These are phyloP conservation scores for Phytopythium litorale DNA, from an alignment of 352 stramenopile species.

Conservation along the genomic window DNA sequence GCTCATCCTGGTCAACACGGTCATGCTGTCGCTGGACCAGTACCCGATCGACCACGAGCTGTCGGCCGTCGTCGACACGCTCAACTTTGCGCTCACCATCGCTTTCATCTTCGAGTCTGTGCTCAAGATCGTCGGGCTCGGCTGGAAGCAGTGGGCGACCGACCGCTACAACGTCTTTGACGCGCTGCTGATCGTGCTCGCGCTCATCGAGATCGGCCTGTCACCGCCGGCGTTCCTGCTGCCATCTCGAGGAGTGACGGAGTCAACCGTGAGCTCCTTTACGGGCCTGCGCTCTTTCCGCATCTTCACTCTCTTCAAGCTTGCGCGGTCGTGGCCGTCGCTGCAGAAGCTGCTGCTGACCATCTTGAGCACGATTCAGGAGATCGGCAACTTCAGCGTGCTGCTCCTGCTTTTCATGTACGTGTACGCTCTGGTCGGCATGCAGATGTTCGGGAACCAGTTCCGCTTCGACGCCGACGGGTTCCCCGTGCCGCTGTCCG, in stretches of 20 bases:
- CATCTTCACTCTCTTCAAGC: slow-evolving; percentile 90
- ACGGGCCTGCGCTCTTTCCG: slow-evolving; percentile 84
- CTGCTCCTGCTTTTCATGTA: slow-evolving; percentile 94
- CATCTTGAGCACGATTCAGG: slow-evolving; percentile 85
- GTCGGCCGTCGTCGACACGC: slow-evolving; percentile 31
- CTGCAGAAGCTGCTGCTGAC: slow-evolving; percentile 88
- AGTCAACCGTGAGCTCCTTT: slow-evolving; percentile 27
- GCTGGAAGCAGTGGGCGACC: slow-evolving; percentile 34
- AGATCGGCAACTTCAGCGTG: slow-evolving; percentile 91
- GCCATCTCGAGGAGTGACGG: background rate
- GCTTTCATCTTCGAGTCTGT: slow-evolving; percentile 44
- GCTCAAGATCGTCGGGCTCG: slow-evolving; percentile 75
- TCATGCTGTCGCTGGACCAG: slow-evolving; percentile 77
- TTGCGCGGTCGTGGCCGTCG: slow-evolving; percentile 88
- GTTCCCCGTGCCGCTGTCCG: slow-evolving; percentile 22
- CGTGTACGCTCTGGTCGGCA: slow-evolving; percentile 89
- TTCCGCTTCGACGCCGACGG: slow-evolving; percentile 84
- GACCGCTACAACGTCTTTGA: slow-evolving; percentile 86
- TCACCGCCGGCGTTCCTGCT: slow-evolving; percentile 33
- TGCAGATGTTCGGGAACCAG: slow-evolving; percentile 92
- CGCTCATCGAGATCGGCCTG: slow-evolving; percentile 35
- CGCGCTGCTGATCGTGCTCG: slow-evolving; percentile 49
- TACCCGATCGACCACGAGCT: slow-evolving; percentile 44
- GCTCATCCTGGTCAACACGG: slow-evolving; percentile 79
- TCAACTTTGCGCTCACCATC: slow-evolving; percentile 59